Base-by-base conservation (phyloP, 2,329 filamentous ascomycete genomes). In the Periconia digitata region DNA sequence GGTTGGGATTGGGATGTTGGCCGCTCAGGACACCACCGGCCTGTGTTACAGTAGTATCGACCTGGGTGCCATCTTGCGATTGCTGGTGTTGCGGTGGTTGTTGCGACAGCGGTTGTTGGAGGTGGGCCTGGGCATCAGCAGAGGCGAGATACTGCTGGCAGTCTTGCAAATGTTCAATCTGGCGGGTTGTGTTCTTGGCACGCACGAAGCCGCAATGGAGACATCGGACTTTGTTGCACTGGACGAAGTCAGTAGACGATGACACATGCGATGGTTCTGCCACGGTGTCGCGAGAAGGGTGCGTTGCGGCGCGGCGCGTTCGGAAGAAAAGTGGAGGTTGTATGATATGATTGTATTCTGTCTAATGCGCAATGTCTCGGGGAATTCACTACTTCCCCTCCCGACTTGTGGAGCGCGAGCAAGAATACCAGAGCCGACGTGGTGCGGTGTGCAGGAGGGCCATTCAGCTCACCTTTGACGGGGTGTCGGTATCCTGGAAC, bases 151-250 rank as follows among this genome's bases (percentile, higher is more conserved):
- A 79, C 6, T 66, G 59, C 51, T 73, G 67, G 56, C 76, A 79
- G 46, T 69, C 64, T 40, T 75, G 71, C 2, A 79, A 71, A 53
- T 79, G 76, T 51, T 79, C 75, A 50, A 77, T 74, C 60, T 79
- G 76, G 51, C 76, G 72, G 8, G 76, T 79, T 10, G 74, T 76
- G 62, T 79, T 79, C 64, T 77, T 77, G 27, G 76, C 76, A 51
- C 76, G 73, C 35, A 76, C 72, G 58, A 72, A 78, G 50, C 76
- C 76, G 63, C 76, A 79, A 50, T 76, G 70, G 16, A 72, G 66
- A 55, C 76, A 79, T 56, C 76, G 72, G 12, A 77, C 74, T 50
- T 76, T 77, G 55, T 74, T 75, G 58, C 76, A 78, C 72, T 76
- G 51, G 37, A 37, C 20, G 1, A 16, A 32, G 47, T 53, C 36